Evolutionary conservation across 139 green algal genomes (phyloP), one percentile per base, ranked within the genome.

Genomic region (Asterochloris erici): DNA sequence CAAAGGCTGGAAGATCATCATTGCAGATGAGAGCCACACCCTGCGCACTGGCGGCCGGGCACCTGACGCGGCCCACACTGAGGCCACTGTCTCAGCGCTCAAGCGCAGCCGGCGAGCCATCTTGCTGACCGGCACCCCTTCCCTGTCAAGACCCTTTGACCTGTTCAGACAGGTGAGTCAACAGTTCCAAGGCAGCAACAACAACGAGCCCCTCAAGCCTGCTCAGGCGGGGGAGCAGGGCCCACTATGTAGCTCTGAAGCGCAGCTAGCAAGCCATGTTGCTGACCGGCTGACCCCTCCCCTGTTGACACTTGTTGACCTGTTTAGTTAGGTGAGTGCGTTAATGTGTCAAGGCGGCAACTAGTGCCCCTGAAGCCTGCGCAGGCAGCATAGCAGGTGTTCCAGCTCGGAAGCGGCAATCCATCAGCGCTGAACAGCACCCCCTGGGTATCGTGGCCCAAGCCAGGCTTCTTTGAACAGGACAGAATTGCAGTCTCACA

Each of bases 81-180:
- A 97, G 84, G 93, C 92, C 0, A 84, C 86, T 24, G 76, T 84
- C 11, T 73, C 85, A 2, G 88, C 91, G 0, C 83, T 91, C 16
- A 73, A 66, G 14, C 63, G 79, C n/a, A 87, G 93, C 9, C 63
- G 70, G 16, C 84, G 92, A 0, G 86, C 86, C 9, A 86, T 98
- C 21, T 85, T 99, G 77, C 92, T 98, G 68, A 92, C 88, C 0
- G 96, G 96, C 26, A 99, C 96, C 6, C 96, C 96, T 19, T 95
- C 89, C 54, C 90, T 99, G 60, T 89, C 86, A 23, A 86, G 90
- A 21, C 96, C 96, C 11, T 98, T 94, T 83, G 95, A 98, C 86
- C 89, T 98, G 47, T 96, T 87, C 87, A 78, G 88, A 4, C 94
- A 98, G 91, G 87, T 94, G 38, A 54, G 38, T 54, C 38, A 54